Evolutionary conservation across 768 basidiomycete genomes (phyloP).

Genomic region (Leccinum barrowsii): DNA sequence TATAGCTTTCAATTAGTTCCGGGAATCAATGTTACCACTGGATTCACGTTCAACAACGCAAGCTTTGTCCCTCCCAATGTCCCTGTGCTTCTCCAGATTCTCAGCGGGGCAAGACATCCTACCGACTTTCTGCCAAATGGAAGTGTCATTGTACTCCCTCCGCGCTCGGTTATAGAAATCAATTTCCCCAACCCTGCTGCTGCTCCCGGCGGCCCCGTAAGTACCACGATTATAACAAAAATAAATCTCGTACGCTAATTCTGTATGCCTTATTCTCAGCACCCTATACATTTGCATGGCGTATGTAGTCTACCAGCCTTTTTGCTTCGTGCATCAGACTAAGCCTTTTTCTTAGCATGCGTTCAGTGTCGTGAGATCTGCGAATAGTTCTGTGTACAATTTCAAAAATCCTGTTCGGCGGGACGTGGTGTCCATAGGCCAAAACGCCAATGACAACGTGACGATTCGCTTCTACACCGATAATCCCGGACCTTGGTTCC

Average conservation of each 20-base stretch:
- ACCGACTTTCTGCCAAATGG: constrained; percentile 47
- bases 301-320: constrained; percentile 21
- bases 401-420: constrained; percentile 36
- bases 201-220: constrained; percentile 27
- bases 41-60: constrained; percentile 25
- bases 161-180: constrained; percentile 43
- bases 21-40: background rate
- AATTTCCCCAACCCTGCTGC: constrained; percentile 36
- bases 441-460: constrained; percentile 37
- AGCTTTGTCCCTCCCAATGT: constrained; percentile 40
- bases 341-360: constrained; percentile 24
- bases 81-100: constrained; percentile 57
- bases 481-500: constrained; percentile 63
- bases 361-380: constrained; percentile 35
- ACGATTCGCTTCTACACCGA: constrained; percentile 60
- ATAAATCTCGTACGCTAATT: constrained; percentile 1
- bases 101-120: constrained; percentile 48
- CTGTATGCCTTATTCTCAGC: constrained; percentile 18
- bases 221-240: constrained; percentile 9
- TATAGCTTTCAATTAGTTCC: constrained; percentile 30
- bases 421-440: constrained; percentile 31
- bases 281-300: constrained; percentile 43
- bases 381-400: constrained; percentile 31
- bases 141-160: constrained; percentile 43
- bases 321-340: background rate